These are phyloP conservation scores for Chaetoscypha palmicola DNA, from an alignment of 2,329 filamentous ascomycete genomes.

Conservation along the genomic window DNA sequence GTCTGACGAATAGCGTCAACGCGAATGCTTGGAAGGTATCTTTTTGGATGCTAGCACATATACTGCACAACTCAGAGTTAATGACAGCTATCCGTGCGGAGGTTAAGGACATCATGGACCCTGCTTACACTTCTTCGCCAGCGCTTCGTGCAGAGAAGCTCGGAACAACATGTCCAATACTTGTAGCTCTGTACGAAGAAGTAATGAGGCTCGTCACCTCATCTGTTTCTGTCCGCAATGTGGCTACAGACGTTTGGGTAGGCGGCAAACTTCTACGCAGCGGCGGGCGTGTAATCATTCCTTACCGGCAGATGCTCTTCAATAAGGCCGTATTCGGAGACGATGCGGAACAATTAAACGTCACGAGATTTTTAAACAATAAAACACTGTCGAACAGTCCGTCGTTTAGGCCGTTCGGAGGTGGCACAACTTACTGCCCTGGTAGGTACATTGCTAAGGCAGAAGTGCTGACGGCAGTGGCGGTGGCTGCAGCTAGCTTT, in stretches of 20 bases:
- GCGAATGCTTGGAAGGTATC: conserved; percentile 2
- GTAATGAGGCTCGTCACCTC: neutral
- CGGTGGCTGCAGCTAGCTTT: conserved; percentile 1
- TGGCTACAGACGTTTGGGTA: conserved; percentile 1
- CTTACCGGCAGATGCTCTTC: conserved; percentile 6
- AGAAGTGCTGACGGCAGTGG: conserved; percentile 1
- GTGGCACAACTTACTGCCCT: conserved; percentile 6
- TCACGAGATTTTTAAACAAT: conserved; percentile 4
- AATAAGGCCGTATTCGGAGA: neutral
- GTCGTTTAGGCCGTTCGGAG: conserved; percentile 8
- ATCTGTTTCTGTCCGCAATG: conserved; percentile 4
- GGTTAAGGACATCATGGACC: no score
- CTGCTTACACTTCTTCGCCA: no score
- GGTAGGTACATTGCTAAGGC: conserved; percentile 6
- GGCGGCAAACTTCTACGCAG: conserved; percentile 4
- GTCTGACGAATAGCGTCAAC: conserved; percentile 2
- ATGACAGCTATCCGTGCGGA: neutral
- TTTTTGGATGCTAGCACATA: conserved; percentile 10
- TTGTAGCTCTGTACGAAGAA: conserved; percentile 4
- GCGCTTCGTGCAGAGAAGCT: no score
- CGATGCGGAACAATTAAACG: no score
- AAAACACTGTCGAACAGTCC: neutral
- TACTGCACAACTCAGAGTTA: neutral
- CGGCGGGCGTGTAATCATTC: conserved; percentile 4
- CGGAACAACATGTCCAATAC: neutral